Conservation (phyloP, 2,329 filamentous ascomycete species). For the Fonsecaea pugnacius region DNA sequence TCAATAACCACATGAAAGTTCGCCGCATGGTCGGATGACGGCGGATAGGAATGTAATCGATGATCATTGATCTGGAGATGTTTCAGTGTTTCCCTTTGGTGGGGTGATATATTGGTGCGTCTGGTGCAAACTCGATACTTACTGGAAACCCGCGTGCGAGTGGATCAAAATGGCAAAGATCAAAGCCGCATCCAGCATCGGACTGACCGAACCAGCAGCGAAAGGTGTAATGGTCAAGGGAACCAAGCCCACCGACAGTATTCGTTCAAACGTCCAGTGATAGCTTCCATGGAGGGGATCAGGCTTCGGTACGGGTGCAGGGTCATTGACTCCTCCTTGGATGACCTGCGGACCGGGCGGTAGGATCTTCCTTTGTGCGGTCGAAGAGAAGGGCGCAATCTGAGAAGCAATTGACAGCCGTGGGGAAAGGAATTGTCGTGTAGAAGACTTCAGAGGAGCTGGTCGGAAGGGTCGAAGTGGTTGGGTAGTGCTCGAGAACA, state of each 20-base stretch:
- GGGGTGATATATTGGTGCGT: background rate
- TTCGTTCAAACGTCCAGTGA: conserved; percentile 94
- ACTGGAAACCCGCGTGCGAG: conserved; percentile 94
- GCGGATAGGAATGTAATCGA: conserved; percentile 84
- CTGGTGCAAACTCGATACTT: conserved; percentile 41
- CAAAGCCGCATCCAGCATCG: conserved; percentile 81
- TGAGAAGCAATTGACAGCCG: conserved; percentile 39
- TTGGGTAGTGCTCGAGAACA: conserved; percentile 31
- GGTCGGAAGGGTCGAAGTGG: conserved; percentile 30
- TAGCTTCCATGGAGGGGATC: conserved; percentile 87
- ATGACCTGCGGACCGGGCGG: conserved; percentile 81
- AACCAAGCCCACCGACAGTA: conserved; percentile 78
- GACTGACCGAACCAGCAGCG: conserved; percentile 88
- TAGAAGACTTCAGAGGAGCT: conserved; percentile 24
- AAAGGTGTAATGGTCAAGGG: conserved; percentile 90
- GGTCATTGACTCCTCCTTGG: conserved; percentile 82
- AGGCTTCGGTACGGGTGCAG: conserved; percentile 72
- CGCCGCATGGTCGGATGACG: conserved; percentile 70
- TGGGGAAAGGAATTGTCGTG: conserved; percentile 22
- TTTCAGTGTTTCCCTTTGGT: conserved; percentile 20
- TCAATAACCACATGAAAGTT: conserved; percentile 76
- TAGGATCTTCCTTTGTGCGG: conserved; percentile 73
- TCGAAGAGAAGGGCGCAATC: conserved; percentile 84
- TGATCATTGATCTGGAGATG: conserved; percentile 66
- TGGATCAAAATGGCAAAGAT: conserved; percentile 84